phyloP scores from a whole-genome alignment of 495 filamentous ascomycete species.

The Penicillium desertorum region DNA sequence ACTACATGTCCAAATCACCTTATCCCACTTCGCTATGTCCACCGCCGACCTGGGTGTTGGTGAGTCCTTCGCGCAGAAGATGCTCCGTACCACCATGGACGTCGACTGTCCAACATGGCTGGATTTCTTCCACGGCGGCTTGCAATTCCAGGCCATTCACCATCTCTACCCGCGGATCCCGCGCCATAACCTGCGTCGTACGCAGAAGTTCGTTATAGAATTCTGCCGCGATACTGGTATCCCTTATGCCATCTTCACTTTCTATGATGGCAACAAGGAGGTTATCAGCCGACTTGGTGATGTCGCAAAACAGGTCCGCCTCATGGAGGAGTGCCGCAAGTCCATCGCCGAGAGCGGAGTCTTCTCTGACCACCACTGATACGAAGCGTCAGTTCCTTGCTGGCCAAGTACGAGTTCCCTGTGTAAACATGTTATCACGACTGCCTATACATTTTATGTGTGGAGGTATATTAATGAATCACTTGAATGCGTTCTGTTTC shows the following conservation, averaged over 20 bases:
- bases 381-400: conserved; percentile 5
- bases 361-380: conserved; percentile 37
- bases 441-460: background rate
- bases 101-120: conserved; percentile 94
- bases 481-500: conserved; percentile 12
- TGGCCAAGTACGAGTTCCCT: conserved; percentile 15
- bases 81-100: conserved; percentile 98
- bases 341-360: conserved; percentile 48
- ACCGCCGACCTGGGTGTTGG: conserved; percentile 82
- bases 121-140: conserved; percentile 92
- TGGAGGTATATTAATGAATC: conserved; percentile 20
- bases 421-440: conserved; percentile 8
- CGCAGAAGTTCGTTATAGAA: conserved; percentile 79
- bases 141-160: conserved; percentile 97
- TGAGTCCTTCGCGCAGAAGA: conserved; percentile 94
- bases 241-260: conserved; percentile 91
- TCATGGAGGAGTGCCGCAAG: conserved; percentile 83
- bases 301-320: conserved; percentile 80
- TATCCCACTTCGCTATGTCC: conserved; percentile 96
- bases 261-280: conserved; percentile 86
- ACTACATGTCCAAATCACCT: conserved; percentile 91
- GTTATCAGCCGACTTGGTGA: conserved; percentile 84
- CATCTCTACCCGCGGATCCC: conserved; percentile 95
- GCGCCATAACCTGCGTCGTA: conserved; percentile 82
- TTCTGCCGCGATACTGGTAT: conserved; percentile 92